These are phyloP conservation scores for Arthroderma uncinatum DNA, from an alignment of 2,329 filamentous ascomycete genomes.

Conservation along the genomic window DNA sequence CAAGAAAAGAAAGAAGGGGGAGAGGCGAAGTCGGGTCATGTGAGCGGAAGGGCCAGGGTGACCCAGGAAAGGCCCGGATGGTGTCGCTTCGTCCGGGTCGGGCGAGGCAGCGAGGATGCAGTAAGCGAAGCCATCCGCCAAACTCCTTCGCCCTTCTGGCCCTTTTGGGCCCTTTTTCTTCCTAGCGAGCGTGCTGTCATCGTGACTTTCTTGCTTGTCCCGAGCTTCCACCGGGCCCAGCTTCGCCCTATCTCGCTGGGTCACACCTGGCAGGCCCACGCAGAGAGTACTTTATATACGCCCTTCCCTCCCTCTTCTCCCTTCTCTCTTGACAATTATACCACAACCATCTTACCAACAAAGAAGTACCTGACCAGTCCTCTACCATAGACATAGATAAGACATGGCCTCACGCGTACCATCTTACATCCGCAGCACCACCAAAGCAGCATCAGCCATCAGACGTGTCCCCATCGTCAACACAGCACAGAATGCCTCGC, in stretches of 20 bases:
- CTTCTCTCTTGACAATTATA: too few relatives aligned
- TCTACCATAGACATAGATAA: not conserved
- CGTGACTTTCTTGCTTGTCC: not conserved
- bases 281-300: not conserved
- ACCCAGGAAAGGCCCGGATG: slow-evolving; percentile 12
- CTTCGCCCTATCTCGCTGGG: too few relatives aligned
- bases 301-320: not conserved
- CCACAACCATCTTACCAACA: too few relatives aligned
- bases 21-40: slow-evolving; percentile 9
- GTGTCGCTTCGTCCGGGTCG: slow-evolving; percentile 11
- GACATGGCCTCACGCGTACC: slow-evolving; percentile 7
- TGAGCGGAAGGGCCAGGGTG: slow-evolving; percentile 6
- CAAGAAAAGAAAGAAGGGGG: not conserved
- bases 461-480: slow-evolving; percentile 1
- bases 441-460: slow-evolving; percentile 5
- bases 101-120: too few relatives aligned
- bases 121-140: too few relatives aligned
- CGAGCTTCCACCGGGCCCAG: not conserved
- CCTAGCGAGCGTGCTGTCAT: not conserved
- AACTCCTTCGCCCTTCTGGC: not conserved
- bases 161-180: not conserved
- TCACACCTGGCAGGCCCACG: not conserved
- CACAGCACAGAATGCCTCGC: not conserved
- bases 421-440: slow-evolving; percentile 1
- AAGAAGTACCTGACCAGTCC: not conserved